A percentile compares a stretch with the other conserved stretches of the same genome.
Conservation (phyloP, 2,329 filamentous ascomycete genomes). For the Xylariaceae sp. region DNA sequence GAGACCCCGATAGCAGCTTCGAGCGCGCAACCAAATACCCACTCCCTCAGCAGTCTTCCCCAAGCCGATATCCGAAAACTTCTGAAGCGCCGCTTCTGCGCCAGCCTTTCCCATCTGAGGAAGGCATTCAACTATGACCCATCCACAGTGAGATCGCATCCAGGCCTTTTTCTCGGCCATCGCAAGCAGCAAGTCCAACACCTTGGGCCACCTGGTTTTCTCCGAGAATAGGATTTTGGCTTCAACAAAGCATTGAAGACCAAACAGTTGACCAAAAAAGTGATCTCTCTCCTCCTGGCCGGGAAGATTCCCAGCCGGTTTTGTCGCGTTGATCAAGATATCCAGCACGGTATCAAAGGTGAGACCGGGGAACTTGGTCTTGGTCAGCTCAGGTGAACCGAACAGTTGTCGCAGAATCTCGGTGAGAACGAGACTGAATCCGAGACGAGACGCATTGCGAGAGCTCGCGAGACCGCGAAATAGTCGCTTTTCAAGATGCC, state of each 20-base stretch:
- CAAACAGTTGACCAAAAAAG: constrained; percentile 79
- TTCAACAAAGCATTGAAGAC: constrained; percentile 77
- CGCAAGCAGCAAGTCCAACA: constrained; percentile 68
- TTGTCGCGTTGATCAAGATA: constrained; percentile 51
- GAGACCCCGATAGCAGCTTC: constrained; percentile 57
- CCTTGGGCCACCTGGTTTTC: constrained; percentile 54
- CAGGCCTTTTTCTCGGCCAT: constrained; percentile 78
- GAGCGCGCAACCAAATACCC: constrained; percentile 75
- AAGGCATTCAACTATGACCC: constrained; percentile 69
- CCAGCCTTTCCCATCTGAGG: constrained; percentile 54
- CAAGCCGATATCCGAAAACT: constrained; percentile 58
- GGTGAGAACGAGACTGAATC: constrained; percentile 83
- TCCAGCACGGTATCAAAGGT: constrained; percentile 51
- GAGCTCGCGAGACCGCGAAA: constrained; percentile 86
- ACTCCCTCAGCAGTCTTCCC: constrained; percentile 82
- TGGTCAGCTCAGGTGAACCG: constrained; percentile 41
- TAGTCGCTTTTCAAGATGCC: constrained; percentile 61
- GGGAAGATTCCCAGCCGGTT: constrained; percentile 47
- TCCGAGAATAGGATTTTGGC: constrained; percentile 64
- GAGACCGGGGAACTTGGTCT: constrained; percentile 46
- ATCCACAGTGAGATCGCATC: constrained; percentile 83
- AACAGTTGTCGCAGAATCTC: constrained; percentile 72
- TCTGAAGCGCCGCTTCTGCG: constrained; percentile 56
- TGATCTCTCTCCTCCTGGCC: constrained; percentile 80
- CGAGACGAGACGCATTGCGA: constrained; percentile 79